Evolutionary conservation across 139 green algal species (phyloP).

Genomic region (Chlamydomonas sp.): DNA sequence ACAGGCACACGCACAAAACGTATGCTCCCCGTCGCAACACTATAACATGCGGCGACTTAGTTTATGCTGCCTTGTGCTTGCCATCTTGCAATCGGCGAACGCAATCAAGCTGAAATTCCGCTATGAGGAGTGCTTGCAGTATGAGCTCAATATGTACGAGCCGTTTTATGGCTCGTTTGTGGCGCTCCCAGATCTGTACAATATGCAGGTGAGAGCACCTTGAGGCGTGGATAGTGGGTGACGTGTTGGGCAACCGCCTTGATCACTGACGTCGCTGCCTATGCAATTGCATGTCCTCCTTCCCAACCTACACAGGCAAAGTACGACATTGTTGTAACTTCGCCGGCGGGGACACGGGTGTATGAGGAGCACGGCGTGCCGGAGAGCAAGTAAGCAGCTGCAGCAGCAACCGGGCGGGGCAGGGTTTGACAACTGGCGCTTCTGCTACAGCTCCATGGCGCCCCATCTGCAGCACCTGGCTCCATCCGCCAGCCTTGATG

Average conservation of each 20-base stretch:
- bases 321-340: constrained; percentile 52
- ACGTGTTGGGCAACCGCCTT: too few relatives aligned
- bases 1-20: too few relatives aligned
- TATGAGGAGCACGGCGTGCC: constrained; percentile 38
- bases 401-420: background rate
- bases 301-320: constrained; percentile 2
- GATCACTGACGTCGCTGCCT: background rate
- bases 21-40: too few relatives aligned
- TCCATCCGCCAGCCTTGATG: too few relatives aligned
- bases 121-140: constrained; percentile 62
- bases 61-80: too few relatives aligned
- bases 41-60: too few relatives aligned
- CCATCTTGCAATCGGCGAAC: background rate
- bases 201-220: constrained; percentile 9
- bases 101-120: constrained; percentile 63
- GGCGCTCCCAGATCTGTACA: constrained; percentile 50
- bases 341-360: constrained; percentile 43
- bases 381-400: constrained; percentile 37
- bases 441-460: too few relatives aligned
- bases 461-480: too few relatives aligned
- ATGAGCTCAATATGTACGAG: constrained; percentile 57
- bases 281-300: background rate
- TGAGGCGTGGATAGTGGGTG: too few relatives aligned
- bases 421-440: background rate
- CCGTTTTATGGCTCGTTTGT: constrained; percentile 63